Base-by-base conservation (phyloP, 176 grass and related monocot species). In the Musa troglodytarum region DNA sequence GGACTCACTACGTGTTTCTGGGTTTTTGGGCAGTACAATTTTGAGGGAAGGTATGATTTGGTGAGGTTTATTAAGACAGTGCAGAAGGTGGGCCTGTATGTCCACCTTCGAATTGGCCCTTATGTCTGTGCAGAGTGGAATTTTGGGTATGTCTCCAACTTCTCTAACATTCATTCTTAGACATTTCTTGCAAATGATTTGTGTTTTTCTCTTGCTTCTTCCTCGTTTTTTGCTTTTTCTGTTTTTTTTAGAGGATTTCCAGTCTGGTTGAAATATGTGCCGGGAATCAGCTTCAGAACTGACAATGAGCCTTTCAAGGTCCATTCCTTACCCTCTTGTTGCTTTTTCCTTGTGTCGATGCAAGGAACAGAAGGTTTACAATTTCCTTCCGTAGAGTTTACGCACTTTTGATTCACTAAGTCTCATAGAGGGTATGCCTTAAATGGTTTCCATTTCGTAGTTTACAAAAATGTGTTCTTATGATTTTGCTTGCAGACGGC, bases 61-160 rank as follows among this genome's bases (percentile, higher is more conserved):
- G 90, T 95, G 64, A 99, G 85, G 81, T 99, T 99, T 81, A 74
- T 99, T 68, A 95, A 95, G 81, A 99, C 88, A 50, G 86, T 86
- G 78, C 91, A 99, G 49, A 92, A 94, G 65, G 88, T 87, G 54
- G 96, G 91, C 50, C 53, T 99, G 66, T 92, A 92, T 86, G 96
- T 99, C 14, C 96, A 99, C 81, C 96, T 99, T 51, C 88, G 96
- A 77, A 87, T 99, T 79, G 96, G 96, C 52, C 96, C 96, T 57
- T 99, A 99, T 79, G 85, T 99, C 52, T 99, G 96, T 9, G 96
- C 90, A 76, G 96, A 99, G 74, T 99, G 96, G 96, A 99, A 99
- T 85, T 99, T 99, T 20, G 96, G 95, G 96, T 99, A 92, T 75
- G 55, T 68, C 63, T 63, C 24, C 64, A 17, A n/a, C 17, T 20